phyloP scores from a whole-genome alignment of 352 stramenopile genomes.

The Phytopythium litorale region DNA sequence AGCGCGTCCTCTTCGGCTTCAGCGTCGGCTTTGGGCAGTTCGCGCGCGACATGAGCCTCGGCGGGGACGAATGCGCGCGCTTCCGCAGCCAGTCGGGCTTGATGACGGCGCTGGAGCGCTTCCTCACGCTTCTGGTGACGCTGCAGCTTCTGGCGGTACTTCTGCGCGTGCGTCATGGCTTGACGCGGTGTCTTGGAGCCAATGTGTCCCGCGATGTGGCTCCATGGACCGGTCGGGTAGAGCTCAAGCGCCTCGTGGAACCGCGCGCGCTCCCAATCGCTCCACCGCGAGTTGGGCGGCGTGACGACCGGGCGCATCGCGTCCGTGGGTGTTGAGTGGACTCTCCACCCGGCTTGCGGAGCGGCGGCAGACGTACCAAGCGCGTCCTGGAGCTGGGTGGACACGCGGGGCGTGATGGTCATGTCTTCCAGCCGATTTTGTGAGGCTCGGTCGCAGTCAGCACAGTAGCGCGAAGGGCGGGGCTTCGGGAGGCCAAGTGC shows the following conservation, averaged over 20 bases:
- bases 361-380: not conserved
- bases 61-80: too few relatives aligned
- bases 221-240: conserved; percentile 40
- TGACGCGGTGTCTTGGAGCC: conserved; percentile 23
- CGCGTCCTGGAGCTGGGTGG: not conserved
- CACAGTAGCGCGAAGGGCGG: not conserved
- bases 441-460: not conserved
- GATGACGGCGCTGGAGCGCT: not conserved
- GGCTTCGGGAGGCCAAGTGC: not conserved
- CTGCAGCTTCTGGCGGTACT: conserved; percentile 78
- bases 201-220: conserved; percentile 22
- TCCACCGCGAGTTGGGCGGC: conserved; percentile 12
- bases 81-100: not conserved
- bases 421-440: not conserved
- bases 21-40: not conserved
- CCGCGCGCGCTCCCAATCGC: conserved; percentile 27
- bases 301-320: not conserved
- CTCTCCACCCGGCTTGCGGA: too few relatives aligned
- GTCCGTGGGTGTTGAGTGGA: not conserved
- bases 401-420: conserved; percentile 5
- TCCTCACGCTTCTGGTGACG: not conserved
- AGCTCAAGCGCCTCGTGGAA: conserved; percentile 43
- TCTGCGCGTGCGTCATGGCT: conserved; percentile 92
- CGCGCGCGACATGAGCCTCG: too few relatives aligned
- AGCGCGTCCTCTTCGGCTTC: not conserved